Base-by-base conservation (phyloP, 164 flowering plant genomes). In the Euptelea pleiosperma region DNA sequence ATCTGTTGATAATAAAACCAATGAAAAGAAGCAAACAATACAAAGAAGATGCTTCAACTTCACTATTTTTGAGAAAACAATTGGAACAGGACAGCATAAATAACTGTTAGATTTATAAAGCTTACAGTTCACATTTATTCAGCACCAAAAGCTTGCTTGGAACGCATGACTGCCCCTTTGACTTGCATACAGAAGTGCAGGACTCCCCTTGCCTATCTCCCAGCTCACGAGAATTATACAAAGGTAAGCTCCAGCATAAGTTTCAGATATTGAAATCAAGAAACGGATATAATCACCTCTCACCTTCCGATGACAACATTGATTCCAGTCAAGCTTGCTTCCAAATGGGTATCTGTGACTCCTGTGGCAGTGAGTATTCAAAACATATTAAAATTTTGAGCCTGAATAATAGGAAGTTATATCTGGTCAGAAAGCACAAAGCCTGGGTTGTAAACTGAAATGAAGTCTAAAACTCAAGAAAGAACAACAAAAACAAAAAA, bases 111-210 rank as follows among this genome's bases (percentile, higher is more conserved):
- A 36, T 18, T 30, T 43, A 57, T 35, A 51, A 24, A 44, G 64
- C 93, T 81, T 77, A 92, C 98, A 81, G 64, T 68, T 85, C 95
- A 77, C 99, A 93, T 42, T 83, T 85, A 72, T 85, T 93, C 36
- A 90, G 90, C 49, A 81, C 73, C 60, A 61, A 54, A 47, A 93
- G 85, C 77, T 91, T 93, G 82, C 65, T 85, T 22, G 77, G 81
- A 9, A 93, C 94, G 61, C 99, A 93, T 31, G 94, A 90, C 55
- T 84, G 78, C 52, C 92, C 95, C 57, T 60, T 74, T 64, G 82
- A 79, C 62, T 81, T 84, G 84, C 99, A 93, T 26, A 74, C 92
- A 12, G 81, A 77, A 64, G 82, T 85, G 63, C 97, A 93, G 10
- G 97, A 86, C 69, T 90, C 91, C 12, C 97, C 97, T 77, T 86